phyloP scores from a whole-genome alignment of 345 rosid species.

The Reutealis trisperma region DNA sequence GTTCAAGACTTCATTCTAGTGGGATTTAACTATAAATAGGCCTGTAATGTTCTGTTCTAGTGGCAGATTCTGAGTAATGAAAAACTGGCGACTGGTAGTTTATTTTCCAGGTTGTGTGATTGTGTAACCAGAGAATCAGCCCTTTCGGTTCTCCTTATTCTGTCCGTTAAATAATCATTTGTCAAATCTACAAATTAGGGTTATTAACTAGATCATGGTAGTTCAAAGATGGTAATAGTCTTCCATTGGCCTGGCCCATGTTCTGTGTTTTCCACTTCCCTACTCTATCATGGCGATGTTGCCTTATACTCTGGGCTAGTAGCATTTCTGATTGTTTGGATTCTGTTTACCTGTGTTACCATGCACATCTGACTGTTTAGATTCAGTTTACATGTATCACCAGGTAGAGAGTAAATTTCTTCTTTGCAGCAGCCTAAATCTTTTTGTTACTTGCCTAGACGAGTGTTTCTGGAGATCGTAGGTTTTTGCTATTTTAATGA shows the following conservation, averaged over 20 bases:
- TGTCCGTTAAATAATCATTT: too few species aligned
- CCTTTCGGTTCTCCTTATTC: too few species aligned
- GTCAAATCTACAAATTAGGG: too few species aligned
- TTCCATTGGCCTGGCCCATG: neutral
- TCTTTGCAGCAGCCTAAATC: neutral
- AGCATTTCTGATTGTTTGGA: neutral
- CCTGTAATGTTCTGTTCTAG: too few species aligned
- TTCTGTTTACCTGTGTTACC: too few species aligned
- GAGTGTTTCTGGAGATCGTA: neutral
- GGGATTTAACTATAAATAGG: too few species aligned
- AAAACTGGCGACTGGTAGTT: too few species aligned
- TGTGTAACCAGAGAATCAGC: too few species aligned
- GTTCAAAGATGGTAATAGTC: neutral
- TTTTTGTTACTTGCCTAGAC: neutral
- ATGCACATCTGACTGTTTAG: neutral
- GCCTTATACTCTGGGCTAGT: neutral
- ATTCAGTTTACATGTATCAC: neutral
- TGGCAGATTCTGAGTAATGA: too few species aligned
- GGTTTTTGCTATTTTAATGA: constrained; percentile 12
- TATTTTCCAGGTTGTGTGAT: too few species aligned
- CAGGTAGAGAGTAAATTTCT: neutral
- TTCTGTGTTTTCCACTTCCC: neutral
- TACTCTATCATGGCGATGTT: neutral
- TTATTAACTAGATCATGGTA: too few species aligned
- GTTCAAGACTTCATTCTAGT: too few species aligned